Evolutionary conservation across 352 stramenopile species (phyloP).

Genomic region (Blastocystis sp.): DNA sequence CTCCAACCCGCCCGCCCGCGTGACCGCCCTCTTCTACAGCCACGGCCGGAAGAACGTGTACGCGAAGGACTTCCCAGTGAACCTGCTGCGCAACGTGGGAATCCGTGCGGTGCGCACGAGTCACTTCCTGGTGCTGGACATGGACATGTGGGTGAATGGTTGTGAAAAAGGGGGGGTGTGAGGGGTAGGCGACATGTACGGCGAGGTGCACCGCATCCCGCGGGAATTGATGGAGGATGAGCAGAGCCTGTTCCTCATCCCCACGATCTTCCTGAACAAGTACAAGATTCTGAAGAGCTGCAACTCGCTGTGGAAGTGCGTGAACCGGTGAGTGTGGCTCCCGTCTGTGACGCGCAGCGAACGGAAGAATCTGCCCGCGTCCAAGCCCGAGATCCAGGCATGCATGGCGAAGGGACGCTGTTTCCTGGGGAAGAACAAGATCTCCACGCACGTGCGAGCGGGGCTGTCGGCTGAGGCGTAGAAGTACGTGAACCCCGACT

Average conservation of each 20-base stretch:
- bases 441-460: constrained; percentile 1
- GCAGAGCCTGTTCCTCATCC: not conserved
- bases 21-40: constrained; percentile 34
- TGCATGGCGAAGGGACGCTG: constrained; percentile 17
- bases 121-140: constrained; percentile 67
- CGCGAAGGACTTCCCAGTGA: constrained; percentile 67
- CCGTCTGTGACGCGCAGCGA: not conserved
- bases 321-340: not conserved
- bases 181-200: constrained; percentile 18
- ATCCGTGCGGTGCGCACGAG: constrained; percentile 34
- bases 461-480: constrained; percentile 4
- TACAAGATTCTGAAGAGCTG: not conserved
- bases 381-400: not conserved
- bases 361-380: not conserved
- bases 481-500: constrained; percentile 38
- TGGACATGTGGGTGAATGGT: constrained; percentile 67
- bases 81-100: constrained; percentile 57
- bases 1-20: not conserved
- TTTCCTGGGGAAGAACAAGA: constrained; percentile 41
- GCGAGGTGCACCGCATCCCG: constrained; percentile 48
- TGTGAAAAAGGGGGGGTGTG: not conserved
- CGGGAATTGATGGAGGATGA: constrained; percentile 8
- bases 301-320: not conserved
- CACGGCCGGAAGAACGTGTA: constrained; percentile 2
- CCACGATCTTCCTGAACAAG: constrained; percentile 41